Percentiles rank a stretch among this genome's conserved stretches.
Conservation (phyloP, 1,284 basidiomycete genomes). For the Tetrapyrgos nigripes region DNA sequence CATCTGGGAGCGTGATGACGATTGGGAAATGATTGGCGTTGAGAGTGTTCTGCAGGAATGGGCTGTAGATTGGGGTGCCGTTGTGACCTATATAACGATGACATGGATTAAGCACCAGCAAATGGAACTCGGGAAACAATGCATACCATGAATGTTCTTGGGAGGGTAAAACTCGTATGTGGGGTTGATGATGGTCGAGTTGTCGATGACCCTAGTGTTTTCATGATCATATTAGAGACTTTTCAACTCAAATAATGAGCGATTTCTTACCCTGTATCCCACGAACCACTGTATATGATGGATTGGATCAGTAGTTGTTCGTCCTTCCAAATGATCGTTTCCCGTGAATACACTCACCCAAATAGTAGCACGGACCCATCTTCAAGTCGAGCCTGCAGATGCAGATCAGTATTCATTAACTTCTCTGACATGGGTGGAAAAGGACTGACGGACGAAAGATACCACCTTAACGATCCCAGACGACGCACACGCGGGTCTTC, state of each 20-base stretch:
- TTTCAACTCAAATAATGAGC: background rate
- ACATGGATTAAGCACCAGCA: background rate
- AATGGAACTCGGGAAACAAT: conserved; percentile 22
- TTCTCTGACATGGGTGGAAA: too few species aligned
- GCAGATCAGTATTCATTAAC: too few species aligned
- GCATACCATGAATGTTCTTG: conserved; percentile 47
- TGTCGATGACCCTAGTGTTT: conserved; percentile 40
- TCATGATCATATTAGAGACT: background rate
- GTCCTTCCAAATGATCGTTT: too few species aligned
- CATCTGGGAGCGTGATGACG: background rate
- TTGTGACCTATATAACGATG: conserved; percentile 31
- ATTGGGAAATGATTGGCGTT: background rate
- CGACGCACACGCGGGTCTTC: conserved; percentile 37
- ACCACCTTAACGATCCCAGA: conserved; percentile 43
- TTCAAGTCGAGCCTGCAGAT: too few species aligned
- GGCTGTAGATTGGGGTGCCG: conserved; percentile 32
- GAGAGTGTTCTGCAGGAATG: conserved; percentile 6
- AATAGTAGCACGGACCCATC: too few species aligned
- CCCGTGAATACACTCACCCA: too few species aligned
- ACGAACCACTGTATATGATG: too few species aligned
- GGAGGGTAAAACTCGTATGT: conserved; percentile 47
- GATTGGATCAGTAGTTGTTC: too few species aligned
- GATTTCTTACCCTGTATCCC: too few species aligned
- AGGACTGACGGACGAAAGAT: conserved; percentile 25
- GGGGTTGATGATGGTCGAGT: conserved; percentile 39